These are phyloP conservation scores for Trifolium repens DNA, from an alignment of 306 rosid species.

Conservation along the genomic window DNA sequence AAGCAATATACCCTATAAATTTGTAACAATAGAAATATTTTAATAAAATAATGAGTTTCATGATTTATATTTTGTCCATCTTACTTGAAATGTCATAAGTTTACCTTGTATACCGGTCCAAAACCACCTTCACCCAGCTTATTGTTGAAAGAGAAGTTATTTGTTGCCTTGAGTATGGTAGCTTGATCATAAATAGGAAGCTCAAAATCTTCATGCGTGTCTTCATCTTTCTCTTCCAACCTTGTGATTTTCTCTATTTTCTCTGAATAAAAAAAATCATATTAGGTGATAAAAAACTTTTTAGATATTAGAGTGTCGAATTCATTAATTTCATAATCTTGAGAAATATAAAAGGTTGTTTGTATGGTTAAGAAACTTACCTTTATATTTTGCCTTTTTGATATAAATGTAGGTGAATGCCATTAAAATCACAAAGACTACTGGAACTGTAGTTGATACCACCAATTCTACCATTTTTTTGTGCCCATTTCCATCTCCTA, in stretches of 20 bases:
- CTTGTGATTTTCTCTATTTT: background rate
- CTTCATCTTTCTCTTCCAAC: background rate
- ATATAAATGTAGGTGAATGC: background rate
- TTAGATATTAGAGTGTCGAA: no score
- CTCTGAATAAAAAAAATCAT: background rate
- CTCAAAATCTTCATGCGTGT: background rate
- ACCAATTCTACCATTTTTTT: background rate
- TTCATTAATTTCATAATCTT: no score
- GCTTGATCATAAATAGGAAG: background rate
- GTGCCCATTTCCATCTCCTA: background rate
- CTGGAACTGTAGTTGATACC: background rate
- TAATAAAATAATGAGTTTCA: no score
- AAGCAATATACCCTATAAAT: background rate
- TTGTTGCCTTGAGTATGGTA: background rate
- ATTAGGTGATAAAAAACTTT: no score
- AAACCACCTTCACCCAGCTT: background rate
- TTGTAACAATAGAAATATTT: background rate
- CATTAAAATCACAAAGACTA: background rate
- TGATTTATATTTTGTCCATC: no score
- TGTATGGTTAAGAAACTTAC: background rate
- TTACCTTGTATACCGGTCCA: background rate
- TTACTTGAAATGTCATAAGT: background rate
- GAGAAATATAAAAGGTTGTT: background rate
- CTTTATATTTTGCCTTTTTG: constrained; percentile 7
- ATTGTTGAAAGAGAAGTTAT: background rate